Conservation (phyloP, 2,329 filamentous ascomycete species). For the Immersiporthe knoxdaviesiana region DNA sequence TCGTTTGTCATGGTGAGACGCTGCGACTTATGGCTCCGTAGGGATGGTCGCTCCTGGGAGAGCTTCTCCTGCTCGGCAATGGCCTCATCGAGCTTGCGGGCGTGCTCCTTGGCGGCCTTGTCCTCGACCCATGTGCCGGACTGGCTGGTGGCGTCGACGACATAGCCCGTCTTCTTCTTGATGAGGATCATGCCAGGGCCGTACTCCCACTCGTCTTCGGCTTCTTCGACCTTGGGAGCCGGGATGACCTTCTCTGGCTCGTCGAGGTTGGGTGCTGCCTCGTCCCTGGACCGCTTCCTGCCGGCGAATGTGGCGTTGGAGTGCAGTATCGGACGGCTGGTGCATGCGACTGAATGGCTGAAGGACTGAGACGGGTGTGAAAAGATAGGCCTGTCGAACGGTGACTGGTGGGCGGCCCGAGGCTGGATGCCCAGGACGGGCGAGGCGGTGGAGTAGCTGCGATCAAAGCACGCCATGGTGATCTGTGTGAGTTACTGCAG, state of each 20-base stretch:
- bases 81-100: slow-evolving; percentile 45
- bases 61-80: slow-evolving; percentile 48
- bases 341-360: slow-evolving; percentile 40
- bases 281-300: slow-evolving; percentile 77
- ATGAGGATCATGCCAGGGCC: slow-evolving; percentile 75
- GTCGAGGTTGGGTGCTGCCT: slow-evolving; percentile 70
- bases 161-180: slow-evolving; percentile 63
- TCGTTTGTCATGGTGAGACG: slow-evolving; percentile 52
- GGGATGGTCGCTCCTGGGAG: slow-evolving; percentile 55
- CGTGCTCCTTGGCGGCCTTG: slow-evolving; percentile 57
- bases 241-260: slow-evolving; percentile 52
- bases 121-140: slow-evolving; percentile 76
- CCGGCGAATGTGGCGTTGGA: slow-evolving; percentile 51
- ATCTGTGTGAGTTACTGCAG: slow-evolving; percentile 32
- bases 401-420: slow-evolving; percentile 46
- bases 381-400: slow-evolving; percentile 45
- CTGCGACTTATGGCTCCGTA: slow-evolving; percentile 70
- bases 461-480: slow-evolving; percentile 50
- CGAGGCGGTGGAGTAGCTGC: slow-evolving; percentile 45
- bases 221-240: slow-evolving; percentile 52
- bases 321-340: slow-evolving; percentile 35
- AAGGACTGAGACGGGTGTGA: slow-evolving; percentile 44
- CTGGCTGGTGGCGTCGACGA: slow-evolving; percentile 66
- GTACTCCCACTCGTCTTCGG: slow-evolving; percentile 69
- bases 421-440: slow-evolving; percentile 53